phyloP scores from a whole-genome alignment of 1,284 basidiomycete species.

The Butyriboletus appendiculatus region DNA sequence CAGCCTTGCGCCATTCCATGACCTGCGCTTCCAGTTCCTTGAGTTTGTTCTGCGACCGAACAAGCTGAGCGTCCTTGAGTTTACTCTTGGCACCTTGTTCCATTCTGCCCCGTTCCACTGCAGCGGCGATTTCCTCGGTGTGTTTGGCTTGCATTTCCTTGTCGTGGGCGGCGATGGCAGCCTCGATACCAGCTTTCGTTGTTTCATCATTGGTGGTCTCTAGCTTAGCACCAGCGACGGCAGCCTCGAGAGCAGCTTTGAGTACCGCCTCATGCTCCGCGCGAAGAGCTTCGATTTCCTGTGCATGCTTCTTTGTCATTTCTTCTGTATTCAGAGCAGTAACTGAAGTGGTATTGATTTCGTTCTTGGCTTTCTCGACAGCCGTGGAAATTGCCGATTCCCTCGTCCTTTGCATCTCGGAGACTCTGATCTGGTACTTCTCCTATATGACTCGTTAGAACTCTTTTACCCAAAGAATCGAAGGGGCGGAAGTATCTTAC shows the following conservation, averaged over 20 bases:
- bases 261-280: constrained; percentile 58
- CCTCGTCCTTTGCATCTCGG: constrained; percentile 40
- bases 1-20: constrained; percentile 52
- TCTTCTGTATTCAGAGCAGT: constrained; percentile 39
- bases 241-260: constrained; percentile 50
- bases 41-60: constrained; percentile 55
- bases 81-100: constrained; percentile 61
- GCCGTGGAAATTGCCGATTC: constrained; percentile 51
- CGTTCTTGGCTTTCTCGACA: constrained; percentile 53
- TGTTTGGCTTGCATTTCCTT: constrained; percentile 47
- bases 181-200: constrained; percentile 45
- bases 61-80: constrained; percentile 67
- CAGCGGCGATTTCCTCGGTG: constrained; percentile 56
- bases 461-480: background rate
- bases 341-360: constrained; percentile 32
- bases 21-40: constrained; percentile 69
- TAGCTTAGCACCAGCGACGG: constrained; percentile 45
- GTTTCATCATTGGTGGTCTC: constrained; percentile 37
- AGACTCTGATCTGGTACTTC: constrained; percentile 45
- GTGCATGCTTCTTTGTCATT: constrained; percentile 51
- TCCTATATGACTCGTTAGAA: constrained; percentile 37
- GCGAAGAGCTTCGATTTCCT: constrained; percentile 58
- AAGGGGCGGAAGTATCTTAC: constrained; percentile 25
- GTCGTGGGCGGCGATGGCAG: constrained; percentile 53
- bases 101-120: constrained; percentile 65